phyloP scores from a whole-genome alignment of 352 stramenopile species.

The Globisporangium mamillatum region DNA sequence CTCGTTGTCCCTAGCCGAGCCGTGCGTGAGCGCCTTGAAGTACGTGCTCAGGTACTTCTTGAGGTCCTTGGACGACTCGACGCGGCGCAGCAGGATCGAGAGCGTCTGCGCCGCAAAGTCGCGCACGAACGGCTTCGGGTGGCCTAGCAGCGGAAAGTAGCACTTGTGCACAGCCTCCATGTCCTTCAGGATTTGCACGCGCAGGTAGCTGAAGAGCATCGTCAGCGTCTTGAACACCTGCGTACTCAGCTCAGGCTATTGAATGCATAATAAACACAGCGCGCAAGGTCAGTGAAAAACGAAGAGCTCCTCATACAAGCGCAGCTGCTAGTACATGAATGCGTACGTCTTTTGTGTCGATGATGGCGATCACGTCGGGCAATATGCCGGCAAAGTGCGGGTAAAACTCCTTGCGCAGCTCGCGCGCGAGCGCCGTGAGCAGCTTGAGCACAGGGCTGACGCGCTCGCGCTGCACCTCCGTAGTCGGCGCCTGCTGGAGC shows the following conservation, averaged over 20 bases:
- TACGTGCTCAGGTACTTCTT: conserved; percentile 78
- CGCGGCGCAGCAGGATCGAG: conserved; percentile 73
- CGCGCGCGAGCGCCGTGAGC: conserved; percentile 71
- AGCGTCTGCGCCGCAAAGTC: conserved; percentile 88
- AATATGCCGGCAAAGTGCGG: conserved; percentile 67
- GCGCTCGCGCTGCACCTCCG: conserved; percentile 68
- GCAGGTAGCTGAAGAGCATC: conserved; percentile 88
- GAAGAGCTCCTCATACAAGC: not conserved
- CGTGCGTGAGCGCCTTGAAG: conserved; percentile 70
- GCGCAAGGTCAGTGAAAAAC: not conserved
- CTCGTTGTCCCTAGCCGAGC: conserved; percentile 53
- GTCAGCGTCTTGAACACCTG: conserved; percentile 90
- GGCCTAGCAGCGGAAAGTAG: conserved; percentile 87
- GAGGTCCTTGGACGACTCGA: conserved; percentile 75
- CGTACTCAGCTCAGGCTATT: conserved; percentile 82
- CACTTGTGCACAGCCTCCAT: conserved; percentile 90
- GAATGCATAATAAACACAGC: not conserved
- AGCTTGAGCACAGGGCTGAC: conserved; percentile 80
- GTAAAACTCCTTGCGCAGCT: conserved; percentile 87
- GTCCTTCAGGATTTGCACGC: conserved; percentile 78
- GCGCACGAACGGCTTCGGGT: conserved; percentile 84
- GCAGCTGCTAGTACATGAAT: conserved; percentile 5
- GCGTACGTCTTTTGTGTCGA: conserved; percentile 82
- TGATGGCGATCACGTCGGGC: conserved; percentile 66
- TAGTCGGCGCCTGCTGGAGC: conserved; percentile 43